These are phyloP conservation scores for Hymenotorrendiella dingleyae DNA, from an alignment of 2,329 filamentous ascomycete species.

Conservation along the genomic window DNA sequence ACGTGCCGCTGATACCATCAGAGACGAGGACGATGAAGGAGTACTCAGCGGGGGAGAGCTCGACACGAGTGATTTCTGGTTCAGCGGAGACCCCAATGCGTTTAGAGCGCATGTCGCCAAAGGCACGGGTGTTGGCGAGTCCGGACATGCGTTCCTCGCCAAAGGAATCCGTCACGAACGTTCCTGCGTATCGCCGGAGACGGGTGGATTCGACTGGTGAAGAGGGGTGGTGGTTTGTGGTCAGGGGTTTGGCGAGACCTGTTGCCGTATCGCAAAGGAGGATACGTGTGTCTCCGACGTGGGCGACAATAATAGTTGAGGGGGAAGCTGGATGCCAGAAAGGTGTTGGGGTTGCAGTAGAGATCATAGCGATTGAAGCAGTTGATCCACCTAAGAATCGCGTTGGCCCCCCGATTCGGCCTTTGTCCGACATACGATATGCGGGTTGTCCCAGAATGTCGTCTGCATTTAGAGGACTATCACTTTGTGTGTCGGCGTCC, in stretches of 20 bases:
- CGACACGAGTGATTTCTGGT: conserved; percentile 75
- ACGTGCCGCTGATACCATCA: conserved; percentile 80
- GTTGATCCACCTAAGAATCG: conserved; percentile 94
- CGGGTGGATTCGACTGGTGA: conserved; percentile 76
- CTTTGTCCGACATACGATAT: conserved; percentile 47
- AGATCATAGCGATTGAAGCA: conserved; percentile 82
- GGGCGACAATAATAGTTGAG: conserved; percentile 77
- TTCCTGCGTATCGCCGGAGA: conserved; percentile 77
- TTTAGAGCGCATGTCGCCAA: conserved; percentile 89
- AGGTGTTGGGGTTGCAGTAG: conserved; percentile 82
- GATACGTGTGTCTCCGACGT: conserved; percentile 90
- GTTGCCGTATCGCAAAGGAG: conserved; percentile 82
- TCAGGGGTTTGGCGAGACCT: conserved; percentile 73
- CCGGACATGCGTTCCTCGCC: conserved; percentile 94
- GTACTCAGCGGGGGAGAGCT: conserved; percentile 78
- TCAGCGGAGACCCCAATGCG: conserved; percentile 91
- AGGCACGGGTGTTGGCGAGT: conserved; percentile 87
- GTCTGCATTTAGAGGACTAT: conserved; percentile 75
- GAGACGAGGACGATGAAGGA: conserved; percentile 83
- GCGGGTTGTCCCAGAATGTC: conserved; percentile 69
- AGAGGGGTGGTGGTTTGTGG: conserved; percentile 89
- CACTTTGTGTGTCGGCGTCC: conserved; percentile 62
- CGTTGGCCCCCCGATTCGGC: conserved; percentile 64
- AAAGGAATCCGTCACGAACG: conserved; percentile 91
- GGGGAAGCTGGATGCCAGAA: conserved; percentile 92